Conservation (phyloP, 2,329 filamentous ascomycete species). For the Monosporascus sp. region DNA sequence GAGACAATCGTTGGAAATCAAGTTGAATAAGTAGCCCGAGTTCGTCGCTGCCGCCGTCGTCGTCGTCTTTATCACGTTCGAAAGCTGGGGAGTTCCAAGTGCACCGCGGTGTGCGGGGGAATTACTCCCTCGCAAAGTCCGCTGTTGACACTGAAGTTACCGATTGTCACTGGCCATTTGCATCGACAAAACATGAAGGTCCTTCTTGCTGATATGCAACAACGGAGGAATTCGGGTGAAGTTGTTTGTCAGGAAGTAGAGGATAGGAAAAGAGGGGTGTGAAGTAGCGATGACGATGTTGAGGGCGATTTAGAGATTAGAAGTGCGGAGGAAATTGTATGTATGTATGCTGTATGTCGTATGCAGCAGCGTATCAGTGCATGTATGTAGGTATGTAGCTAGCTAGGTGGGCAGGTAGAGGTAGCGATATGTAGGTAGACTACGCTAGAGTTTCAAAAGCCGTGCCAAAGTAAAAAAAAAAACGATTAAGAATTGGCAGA, state of each 20-base stretch:
- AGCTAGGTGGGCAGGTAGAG: no score
- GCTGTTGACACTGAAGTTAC: conserved; percentile 47
- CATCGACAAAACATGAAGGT: conserved; percentile 20
- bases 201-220: conserved; percentile 2
- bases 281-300: background rate
- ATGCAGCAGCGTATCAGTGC: no score
- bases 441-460: no score
- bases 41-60: no score
- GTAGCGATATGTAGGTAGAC: no score
- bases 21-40: no score
- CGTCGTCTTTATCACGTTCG: no score
- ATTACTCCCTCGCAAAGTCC: conserved; percentile 52
- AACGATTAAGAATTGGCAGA: no score
- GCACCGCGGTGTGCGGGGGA: conserved; percentile 52
- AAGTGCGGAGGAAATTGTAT: background rate
- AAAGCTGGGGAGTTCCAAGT: conserved; percentile 23
- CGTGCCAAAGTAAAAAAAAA: no score
- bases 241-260: background rate
- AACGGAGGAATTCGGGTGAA: background rate
- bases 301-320: background rate
- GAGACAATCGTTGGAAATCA: no score
- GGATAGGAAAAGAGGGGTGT: background rate
- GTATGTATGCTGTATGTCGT: no score
- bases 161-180: conserved; percentile 54
- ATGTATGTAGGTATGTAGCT: no score